Evolutionary conservation across 768 basidiomycete species (phyloP).

Genomic region (Mycena floridula): DNA sequence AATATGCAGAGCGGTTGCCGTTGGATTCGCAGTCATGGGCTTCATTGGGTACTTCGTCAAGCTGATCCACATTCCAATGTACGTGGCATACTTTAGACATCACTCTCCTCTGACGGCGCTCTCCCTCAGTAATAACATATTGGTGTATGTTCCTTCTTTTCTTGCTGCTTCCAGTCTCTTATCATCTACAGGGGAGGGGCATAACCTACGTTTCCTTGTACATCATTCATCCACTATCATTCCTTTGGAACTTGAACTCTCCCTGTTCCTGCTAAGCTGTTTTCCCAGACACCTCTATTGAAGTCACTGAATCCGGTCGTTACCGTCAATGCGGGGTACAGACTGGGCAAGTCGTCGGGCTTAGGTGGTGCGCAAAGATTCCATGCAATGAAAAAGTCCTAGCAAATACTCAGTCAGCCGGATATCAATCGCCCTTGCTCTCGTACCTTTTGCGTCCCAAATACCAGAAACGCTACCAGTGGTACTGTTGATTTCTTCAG

Average conservation of each 20-base stretch:
- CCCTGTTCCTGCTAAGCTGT: no score
- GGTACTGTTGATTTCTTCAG: constrained; percentile 33
- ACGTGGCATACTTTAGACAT: constrained; percentile 28
- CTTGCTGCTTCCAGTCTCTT: constrained; percentile 7
- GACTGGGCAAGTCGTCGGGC: no score
- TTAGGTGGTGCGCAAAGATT: no score
- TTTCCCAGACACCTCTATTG: no score
- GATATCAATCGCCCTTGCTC: neutral
- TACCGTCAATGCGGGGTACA: no score
- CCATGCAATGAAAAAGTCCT: constrained; percentile 37
- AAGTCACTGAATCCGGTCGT: no score
- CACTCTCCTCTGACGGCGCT: constrained; percentile 10
- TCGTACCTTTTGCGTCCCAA: constrained; percentile 43
- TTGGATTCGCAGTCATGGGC: constrained; percentile 98
- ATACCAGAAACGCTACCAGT: constrained; percentile 37
- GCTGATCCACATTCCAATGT: constrained; percentile 98
- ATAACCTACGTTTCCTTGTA: constrained; percentile 26
- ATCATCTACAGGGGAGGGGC: constrained; percentile 63
- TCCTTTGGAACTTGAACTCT: constrained; percentile 9
- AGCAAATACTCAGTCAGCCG: neutral
- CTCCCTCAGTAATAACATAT: constrained; percentile 81
- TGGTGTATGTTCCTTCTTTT: constrained; percentile 67
- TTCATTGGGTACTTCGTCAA: constrained; percentile 99
- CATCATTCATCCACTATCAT: constrained; percentile 10
- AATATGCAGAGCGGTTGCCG: constrained; percentile 93